Conservation (phyloP, 2,329 filamentous ascomycete genomes). For the Arthrinium phaeospermum region DNA sequence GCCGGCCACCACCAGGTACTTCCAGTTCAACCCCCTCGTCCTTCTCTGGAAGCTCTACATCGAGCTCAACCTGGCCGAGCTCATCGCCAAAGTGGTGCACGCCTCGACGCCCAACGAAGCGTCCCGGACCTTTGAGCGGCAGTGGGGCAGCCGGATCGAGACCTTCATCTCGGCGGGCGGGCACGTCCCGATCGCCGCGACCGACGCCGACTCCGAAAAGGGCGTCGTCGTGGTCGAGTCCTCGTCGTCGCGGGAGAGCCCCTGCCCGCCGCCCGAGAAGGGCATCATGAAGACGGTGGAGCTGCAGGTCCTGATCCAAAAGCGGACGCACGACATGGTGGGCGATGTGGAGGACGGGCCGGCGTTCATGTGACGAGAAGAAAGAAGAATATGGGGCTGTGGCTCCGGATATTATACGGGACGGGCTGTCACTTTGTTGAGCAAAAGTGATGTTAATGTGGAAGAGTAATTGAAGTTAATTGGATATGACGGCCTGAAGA, state of each 20-base stretch:
- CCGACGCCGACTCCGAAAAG: not conserved
- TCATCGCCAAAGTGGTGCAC: not conserved
- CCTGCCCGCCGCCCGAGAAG: not conserved
- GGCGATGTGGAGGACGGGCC: not conserved
- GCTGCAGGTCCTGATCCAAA: not conserved
- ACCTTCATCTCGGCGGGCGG: not conserved
- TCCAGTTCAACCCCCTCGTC: slow-evolving; percentile 12
- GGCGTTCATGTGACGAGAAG: not conserved
- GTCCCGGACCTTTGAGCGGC: not conserved
- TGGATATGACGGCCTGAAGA: not conserved
- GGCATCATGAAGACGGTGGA: slow-evolving; percentile 12
- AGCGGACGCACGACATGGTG: slow-evolving; percentile 6
- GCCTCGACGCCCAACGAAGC: not conserved
- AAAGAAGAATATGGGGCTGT: too few species aligned
- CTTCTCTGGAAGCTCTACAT: slow-evolving; percentile 10
- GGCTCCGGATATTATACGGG: not conserved
- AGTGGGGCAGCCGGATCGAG: not conserved
- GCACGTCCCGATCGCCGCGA: not conserved
- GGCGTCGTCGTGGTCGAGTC: not conserved
- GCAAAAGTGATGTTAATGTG: not conserved
- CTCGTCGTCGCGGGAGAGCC: not conserved
- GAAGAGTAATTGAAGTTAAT: not conserved
- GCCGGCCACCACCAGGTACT: not conserved
- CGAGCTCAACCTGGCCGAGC: slow-evolving; percentile 18
- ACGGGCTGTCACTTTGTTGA: not conserved